phyloP scores from a whole-genome alignment of 768 basidiomycete species.

The Pulveroboletus sp. region DNA sequence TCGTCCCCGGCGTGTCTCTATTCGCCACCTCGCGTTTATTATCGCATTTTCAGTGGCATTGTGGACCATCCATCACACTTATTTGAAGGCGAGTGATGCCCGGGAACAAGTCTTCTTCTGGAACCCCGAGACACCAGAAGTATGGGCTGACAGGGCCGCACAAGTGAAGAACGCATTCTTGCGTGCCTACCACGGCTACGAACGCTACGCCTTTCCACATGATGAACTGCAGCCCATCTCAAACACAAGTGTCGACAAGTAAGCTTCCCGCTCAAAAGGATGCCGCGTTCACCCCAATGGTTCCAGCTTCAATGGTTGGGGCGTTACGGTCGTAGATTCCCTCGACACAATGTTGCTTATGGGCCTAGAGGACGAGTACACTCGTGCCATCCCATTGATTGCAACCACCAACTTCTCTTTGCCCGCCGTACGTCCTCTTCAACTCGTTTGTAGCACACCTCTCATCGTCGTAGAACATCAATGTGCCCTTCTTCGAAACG shows the following conservation, averaged over 20 bases:
- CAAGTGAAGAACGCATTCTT: slow-evolving; percentile 61
- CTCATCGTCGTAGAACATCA: slow-evolving; percentile 27
- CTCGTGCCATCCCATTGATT: slow-evolving; percentile 56
- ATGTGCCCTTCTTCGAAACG: slow-evolving; percentile 73
- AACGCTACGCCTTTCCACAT: slow-evolving; percentile 54
- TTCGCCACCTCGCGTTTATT: slow-evolving; percentile 23
- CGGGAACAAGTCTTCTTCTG: slow-evolving; percentile 19
- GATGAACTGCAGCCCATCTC: slow-evolving; percentile 63
- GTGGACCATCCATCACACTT: slow-evolving; percentile 21
- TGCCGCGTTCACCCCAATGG: not conserved
- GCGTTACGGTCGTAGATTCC: slow-evolving; percentile 73
- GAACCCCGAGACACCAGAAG: slow-evolving; percentile 28
- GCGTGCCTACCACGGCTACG: slow-evolving; percentile 69
- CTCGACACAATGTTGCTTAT: slow-evolving; percentile 86
- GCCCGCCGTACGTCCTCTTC: slow-evolving; percentile 34
- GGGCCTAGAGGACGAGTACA: slow-evolving; percentile 70
- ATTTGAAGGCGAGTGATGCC: not conserved
- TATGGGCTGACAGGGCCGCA: slow-evolving; percentile 53
- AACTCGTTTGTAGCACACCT: not conserved
- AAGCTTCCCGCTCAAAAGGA: slow-evolving; percentile 14
- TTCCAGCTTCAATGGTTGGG: slow-evolving; percentile 79
- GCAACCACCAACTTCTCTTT: slow-evolving; percentile 48
- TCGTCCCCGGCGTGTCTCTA: slow-evolving; percentile 15
- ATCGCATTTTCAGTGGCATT: slow-evolving; percentile 9
- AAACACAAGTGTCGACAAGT: slow-evolving; percentile 51